Base-by-base conservation (phyloP, 2,329 filamentous ascomycete genomes). In the Calonectria multiphialidica region DNA sequence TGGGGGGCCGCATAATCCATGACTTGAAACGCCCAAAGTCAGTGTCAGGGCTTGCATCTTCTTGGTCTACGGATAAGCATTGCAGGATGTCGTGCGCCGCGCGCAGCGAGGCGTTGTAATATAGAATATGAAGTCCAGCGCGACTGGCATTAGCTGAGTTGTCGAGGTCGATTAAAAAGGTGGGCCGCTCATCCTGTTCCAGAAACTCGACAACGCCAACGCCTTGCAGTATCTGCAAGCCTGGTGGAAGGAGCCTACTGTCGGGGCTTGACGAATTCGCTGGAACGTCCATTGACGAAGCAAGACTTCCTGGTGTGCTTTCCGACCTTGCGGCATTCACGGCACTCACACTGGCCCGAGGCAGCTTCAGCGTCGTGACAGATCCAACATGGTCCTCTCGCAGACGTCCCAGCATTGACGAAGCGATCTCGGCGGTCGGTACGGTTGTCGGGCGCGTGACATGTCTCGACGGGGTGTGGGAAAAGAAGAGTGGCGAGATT, bases 111-210 rank as follows among this genome's bases (percentile, higher is more conserved):
- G 88, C 86, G 80, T 96, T 97, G 35, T 90, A 89, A 80, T 93
- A 96, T 0, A 94, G 76, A 9, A 94, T 87, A 35, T 89, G 87
- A 44, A 96, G 82, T 2, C 86, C 86, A 0, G 88, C 87, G 1
- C 88, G 84, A 25, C 83, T 84, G 57, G 86, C 87, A 76, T 92
- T 92, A n/a, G 84, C 81, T 1, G 86, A 82, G 77, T 93, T 90
- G 9, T 86, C 86, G 63, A 94, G 83, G 78, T 96, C 94, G 40
- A 96, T 86, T 49, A 96, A 88, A 77, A 96, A 95, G 0, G 93
- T 94, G 3, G 94, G 94, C 57, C 94, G 87, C 62, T 93, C 90
- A 80, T 97, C 94, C 75, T 93, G 90, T 79, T 96, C 94, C 47
- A 97, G 83, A 45, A 96, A 84, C 81, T 96, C 94, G 23, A 93